A percentile compares a stretch with the other conserved stretches of the same genome.
Evolutionary conservation across 2,329 filamentous ascomycete species (phyloP).

Genomic region (Neofusicoccum umdonicola): DNA sequence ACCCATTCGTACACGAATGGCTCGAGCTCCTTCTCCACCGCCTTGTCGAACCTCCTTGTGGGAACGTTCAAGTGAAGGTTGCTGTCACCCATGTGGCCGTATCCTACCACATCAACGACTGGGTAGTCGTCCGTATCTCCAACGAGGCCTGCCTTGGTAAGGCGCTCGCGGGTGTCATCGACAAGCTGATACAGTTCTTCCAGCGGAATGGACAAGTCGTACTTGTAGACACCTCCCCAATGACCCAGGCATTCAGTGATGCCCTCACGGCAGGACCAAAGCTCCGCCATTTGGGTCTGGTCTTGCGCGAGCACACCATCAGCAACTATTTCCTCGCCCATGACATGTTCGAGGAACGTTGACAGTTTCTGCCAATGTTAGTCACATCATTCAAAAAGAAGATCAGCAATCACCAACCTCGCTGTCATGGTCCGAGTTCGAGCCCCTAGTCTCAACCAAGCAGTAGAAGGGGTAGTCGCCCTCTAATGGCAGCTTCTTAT

Average conservation of each 20-base stretch:
- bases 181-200: slow-evolving; percentile 84
- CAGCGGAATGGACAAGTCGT: slow-evolving; percentile 93
- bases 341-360: slow-evolving; percentile 84
- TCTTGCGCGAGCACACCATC: slow-evolving; percentile 93
- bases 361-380: slow-evolving; percentile 69
- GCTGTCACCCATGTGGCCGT: slow-evolving; percentile 96
- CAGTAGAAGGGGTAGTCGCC: slow-evolving; percentile 91
- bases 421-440: slow-evolving; percentile 87
- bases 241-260: slow-evolving; percentile 87
- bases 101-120: slow-evolving; percentile 87
- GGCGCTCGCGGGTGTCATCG: slow-evolving; percentile 72
- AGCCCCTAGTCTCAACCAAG: slow-evolving; percentile 92
- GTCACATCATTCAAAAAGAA: not conserved
- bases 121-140: slow-evolving; percentile 70
- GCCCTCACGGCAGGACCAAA: slow-evolving; percentile 93
- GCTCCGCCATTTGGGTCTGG: slow-evolving; percentile 78
- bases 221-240: slow-evolving; percentile 96
- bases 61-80: slow-evolving; percentile 93
- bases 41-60: slow-evolving; percentile 77
- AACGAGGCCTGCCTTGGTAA: slow-evolving; percentile 72
- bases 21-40: slow-evolving; percentile 83
- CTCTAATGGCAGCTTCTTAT: slow-evolving; percentile 77
- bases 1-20: slow-evolving; percentile 99
- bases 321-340: slow-evolving; percentile 79
- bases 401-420: slow-evolving; percentile 39